phyloP scores from a whole-genome alignment of 352 stramenopile genomes.

The Pythium monospermum region DNA sequence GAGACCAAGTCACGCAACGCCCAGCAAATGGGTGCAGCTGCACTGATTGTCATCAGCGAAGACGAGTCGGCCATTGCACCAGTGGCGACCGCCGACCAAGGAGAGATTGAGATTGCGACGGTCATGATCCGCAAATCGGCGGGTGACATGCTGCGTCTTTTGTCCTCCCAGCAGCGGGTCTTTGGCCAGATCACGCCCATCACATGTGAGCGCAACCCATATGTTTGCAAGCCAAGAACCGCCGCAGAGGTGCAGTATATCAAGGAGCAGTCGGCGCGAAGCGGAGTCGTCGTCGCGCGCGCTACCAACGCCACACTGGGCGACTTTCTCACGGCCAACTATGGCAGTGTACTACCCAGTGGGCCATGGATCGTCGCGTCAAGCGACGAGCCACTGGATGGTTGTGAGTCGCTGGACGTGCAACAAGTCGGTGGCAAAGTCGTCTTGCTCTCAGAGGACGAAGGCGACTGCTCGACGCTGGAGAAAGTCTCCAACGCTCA shows the following conservation, averaged over 20 bases:
- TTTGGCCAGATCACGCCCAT: constrained; percentile 54
- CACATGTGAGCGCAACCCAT: constrained; percentile 42
- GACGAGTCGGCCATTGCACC: constrained; percentile 39
- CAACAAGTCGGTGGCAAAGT: constrained; percentile 18
- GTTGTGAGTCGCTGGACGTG: constrained; percentile 5
- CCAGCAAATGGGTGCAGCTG: constrained; percentile 37
- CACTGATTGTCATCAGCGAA: constrained; percentile 43
- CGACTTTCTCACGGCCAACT: constrained; percentile 47
- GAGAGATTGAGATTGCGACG: constrained; percentile 45
- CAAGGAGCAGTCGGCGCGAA: constrained; percentile 18
- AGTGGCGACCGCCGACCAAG: constrained; percentile 32
- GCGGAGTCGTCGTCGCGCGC: constrained; percentile 28
- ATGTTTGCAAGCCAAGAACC: constrained; percentile 31
- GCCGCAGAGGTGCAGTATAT: constrained; percentile 38
- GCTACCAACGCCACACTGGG: constrained; percentile 23
- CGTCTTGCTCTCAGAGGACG: constrained; percentile 26
- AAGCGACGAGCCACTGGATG: constrained; percentile 17
- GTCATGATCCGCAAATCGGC: constrained; percentile 58
- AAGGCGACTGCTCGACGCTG: constrained; percentile 30
- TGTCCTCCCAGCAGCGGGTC: constrained; percentile 22
- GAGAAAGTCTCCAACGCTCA: constrained; percentile 41
- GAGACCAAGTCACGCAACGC: constrained; percentile 51
- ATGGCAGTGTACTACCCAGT: constrained; percentile 37
- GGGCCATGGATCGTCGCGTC: constrained; percentile 20
- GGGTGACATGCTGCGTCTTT: constrained; percentile 39